Percentiles rank a stretch among this genome's conserved stretches.
phyloP scores from a whole-genome alignment of 495 filamentous ascomycete species.

The Penicillium atrosanguineum region DNA sequence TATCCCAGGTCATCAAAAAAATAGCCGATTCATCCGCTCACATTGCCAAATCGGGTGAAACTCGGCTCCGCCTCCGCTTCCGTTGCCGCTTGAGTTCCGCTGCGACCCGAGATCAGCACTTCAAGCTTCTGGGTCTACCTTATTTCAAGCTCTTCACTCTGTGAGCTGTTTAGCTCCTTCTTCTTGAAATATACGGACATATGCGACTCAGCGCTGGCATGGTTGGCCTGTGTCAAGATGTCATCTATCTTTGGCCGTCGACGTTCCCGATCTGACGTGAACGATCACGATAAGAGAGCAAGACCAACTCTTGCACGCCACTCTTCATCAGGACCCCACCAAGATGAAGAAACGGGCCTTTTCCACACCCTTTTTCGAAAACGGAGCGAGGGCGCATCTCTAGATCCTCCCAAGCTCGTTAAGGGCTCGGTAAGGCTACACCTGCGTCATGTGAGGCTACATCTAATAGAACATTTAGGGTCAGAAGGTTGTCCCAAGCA shows the following conservation, averaged over 20 bases:
- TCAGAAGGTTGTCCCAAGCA: not conserved
- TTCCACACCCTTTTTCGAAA: slow-evolving; percentile 32
- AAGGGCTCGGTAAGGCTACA: not conserved
- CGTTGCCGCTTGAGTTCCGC: slow-evolving; percentile 16
- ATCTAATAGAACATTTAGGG: not conserved
- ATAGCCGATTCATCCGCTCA: not conserved
- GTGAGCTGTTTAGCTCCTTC: not conserved
- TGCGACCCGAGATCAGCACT: slow-evolving; percentile 20
- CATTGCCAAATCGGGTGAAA: slow-evolving; percentile 2
- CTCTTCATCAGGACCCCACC: not conserved
- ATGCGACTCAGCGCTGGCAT: not conserved
- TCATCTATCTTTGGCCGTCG: slow-evolving; percentile 23
- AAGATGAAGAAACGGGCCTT: slow-evolving; percentile 10
- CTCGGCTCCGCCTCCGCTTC: slow-evolving; percentile 12
- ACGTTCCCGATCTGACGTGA: slow-evolving; percentile 20
- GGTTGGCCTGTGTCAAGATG: slow-evolving; percentile 8
- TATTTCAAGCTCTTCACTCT: slow-evolving; percentile 1
- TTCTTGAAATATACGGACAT: not conserved
- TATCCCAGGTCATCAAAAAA: no score
- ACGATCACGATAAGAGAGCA: slow-evolving; percentile 2
- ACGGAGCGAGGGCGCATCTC: slow-evolving; percentile 12
- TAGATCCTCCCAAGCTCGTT: not conserved
- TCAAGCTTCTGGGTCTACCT: slow-evolving; percentile 5
- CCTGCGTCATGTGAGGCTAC: not conserved
- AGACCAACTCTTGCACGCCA: slow-evolving; percentile 1